These are phyloP conservation scores for Aureobasidium sp. DNA, from an alignment of 2,329 filamentous ascomycete genomes.

Conservation along the genomic window DNA sequence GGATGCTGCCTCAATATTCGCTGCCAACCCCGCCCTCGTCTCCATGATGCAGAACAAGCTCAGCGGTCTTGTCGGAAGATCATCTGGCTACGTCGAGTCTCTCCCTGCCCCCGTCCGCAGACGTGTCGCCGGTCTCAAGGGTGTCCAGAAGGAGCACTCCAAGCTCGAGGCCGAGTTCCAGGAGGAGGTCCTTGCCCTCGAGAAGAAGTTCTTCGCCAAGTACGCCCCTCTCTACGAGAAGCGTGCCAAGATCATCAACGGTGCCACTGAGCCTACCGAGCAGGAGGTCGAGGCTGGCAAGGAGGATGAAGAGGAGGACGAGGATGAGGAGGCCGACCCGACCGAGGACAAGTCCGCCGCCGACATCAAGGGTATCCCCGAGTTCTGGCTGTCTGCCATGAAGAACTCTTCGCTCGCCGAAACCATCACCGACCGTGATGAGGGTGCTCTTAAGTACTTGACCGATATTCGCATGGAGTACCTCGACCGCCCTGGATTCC, in stretches of 20 bases:
- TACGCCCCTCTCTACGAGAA: constrained; percentile 97
- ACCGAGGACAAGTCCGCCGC: constrained; percentile 45
- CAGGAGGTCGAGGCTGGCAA: constrained; percentile 83
- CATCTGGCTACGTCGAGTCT: constrained; percentile 96
- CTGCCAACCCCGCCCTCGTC: constrained; percentile 88
- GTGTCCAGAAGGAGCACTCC: constrained; percentile 96
- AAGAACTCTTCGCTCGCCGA: constrained; percentile 98
- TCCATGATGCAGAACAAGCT: constrained; percentile 98
- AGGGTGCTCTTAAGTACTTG: constrained; percentile 83
- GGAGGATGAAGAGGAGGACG: constrained; percentile 60
- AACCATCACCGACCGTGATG: constrained; percentile 97
- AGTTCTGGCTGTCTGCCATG: constrained; percentile 99
- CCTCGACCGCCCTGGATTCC: constrained; percentile 95
- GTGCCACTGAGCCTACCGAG: constrained; percentile 74
- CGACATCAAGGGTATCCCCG: constrained; percentile 74
- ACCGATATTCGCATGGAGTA: constrained; percentile 98
- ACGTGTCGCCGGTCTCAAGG: constrained; percentile 91
- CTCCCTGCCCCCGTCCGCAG: constrained; percentile 83
- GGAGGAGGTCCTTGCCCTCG: constrained; percentile 92
- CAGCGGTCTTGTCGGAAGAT: constrained; percentile 83
- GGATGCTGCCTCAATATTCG: constrained; percentile 90
- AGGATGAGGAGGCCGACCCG: constrained; percentile 50
- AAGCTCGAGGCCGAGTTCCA: constrained; percentile 98
- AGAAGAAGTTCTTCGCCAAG: constrained; percentile 99
- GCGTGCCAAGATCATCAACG: constrained; percentile 89